Evolutionary conservation across 2,329 filamentous ascomycete species (phyloP).

Genomic region (Colletotrichum truncatum): DNA sequence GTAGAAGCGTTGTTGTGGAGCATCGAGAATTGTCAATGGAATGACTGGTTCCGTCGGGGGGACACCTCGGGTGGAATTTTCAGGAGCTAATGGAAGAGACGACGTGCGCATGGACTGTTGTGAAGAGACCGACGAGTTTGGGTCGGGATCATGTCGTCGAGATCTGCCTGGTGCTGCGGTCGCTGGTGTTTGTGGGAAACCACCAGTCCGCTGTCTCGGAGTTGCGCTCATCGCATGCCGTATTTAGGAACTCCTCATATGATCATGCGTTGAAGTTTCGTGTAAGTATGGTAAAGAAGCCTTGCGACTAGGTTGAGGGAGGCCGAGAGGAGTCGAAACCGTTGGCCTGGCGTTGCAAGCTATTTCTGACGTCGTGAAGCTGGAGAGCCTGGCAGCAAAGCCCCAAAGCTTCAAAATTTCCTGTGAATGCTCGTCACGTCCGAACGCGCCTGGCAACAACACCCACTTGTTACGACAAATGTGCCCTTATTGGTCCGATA

Average conservation of each 20-base stretch:
- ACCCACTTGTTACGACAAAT: slow-evolving; percentile 7
- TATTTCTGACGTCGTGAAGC: slow-evolving; percentile 18
- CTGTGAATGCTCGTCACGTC: slow-evolving; percentile 45
- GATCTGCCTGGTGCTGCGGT: slow-evolving; percentile 49
- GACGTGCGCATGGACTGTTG: slow-evolving; percentile 29
- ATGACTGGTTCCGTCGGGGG: slow-evolving; percentile 71
- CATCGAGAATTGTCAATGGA: slow-evolving; percentile 83
- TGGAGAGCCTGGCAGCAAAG: slow-evolving; percentile 12
- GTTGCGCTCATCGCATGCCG: slow-evolving; percentile 84
- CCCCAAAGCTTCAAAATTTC: slow-evolving; percentile 27
- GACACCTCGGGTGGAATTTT: slow-evolving; percentile 40
- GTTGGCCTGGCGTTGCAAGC: slow-evolving; percentile 18
- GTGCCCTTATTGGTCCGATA: neutral
- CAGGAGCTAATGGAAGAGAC: slow-evolving; percentile 57
- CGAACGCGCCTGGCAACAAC: slow-evolving; percentile 42
- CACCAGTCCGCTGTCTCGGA: slow-evolving; percentile 82
- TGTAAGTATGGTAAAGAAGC: neutral
- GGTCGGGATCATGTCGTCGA: slow-evolving; percentile 39
- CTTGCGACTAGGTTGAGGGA: neutral
- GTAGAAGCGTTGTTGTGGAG: slow-evolving; percentile 90
- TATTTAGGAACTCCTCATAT: slow-evolving; percentile 35
- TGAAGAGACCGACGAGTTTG: slow-evolving; percentile 26
- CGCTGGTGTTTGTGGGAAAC: slow-evolving; percentile 80
- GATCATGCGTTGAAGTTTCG: neutral
- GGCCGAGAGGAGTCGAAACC: neutral